Base-by-base conservation (phyloP, 768 basidiomycete genomes). In the Mycena sanguinolenta region DNA sequence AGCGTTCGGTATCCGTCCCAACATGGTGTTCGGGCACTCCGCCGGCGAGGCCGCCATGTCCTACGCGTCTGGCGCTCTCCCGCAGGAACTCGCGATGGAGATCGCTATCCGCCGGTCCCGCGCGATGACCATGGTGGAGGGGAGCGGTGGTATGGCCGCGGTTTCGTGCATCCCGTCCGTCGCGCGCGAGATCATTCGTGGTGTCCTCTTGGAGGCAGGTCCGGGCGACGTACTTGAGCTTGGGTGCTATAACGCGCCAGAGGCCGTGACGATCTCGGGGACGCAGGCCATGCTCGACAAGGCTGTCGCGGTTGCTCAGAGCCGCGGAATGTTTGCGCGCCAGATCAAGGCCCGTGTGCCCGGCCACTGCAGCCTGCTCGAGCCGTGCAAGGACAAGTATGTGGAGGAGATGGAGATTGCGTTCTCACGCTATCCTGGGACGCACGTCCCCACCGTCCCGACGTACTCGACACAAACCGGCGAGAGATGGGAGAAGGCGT, bases 21-120 rank as follows among this genome's bases (percentile, higher is more conserved):
- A 84, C 57, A 73, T 77, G 6, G 72, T 86, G 10, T 62, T 86
- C 16, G 86, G 86, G 0, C 85, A 86, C 73, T 86, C 85, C 17
- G 84, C 84, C 17, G 86, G 86, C 14, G 86, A 87, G 69, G 82
- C 84, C 0, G 82, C 82, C 0, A 59, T 85, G 42, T 65, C 84
- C 14, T 85, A 85, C 64, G 81, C 84, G 0, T 85, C 84, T 5
- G 84, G 85, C 16, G 84, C 86, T 4, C 77, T 73, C 2, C 71
- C 82, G 0, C 80, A 82, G 57, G 78, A 76, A 0, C 75, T 84
- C 77, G 84, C 83, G 2, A 57, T 87, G 42, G 83, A 86, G 70
- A 69, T 87, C 17, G 80, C 85, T 0, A 81, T 86, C 53, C 80
- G 79, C 50, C 82, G 85, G 32, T 82, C 82, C n/a, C 64, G 67